A percentile compares a stretch with the other conserved stretches of the same genome.
These are phyloP conservation scores for Eutypa lata DNA, from an alignment of 2,329 filamentous ascomycete species.

Conservation along the genomic window DNA sequence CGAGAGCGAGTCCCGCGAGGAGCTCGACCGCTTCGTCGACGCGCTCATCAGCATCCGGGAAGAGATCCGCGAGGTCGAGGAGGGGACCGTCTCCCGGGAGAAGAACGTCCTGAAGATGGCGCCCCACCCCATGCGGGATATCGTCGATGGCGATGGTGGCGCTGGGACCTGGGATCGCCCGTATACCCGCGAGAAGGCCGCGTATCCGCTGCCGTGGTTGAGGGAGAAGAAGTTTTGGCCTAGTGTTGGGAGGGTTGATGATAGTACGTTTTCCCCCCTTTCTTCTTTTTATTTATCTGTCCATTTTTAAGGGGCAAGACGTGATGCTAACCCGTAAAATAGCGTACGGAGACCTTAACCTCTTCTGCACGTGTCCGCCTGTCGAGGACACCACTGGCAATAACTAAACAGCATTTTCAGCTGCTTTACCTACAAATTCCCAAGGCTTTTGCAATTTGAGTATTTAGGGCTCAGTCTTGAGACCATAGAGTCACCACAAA, in stretches of 20 bases:
- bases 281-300: not conserved
- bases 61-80: slow-evolving; percentile 82
- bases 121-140: slow-evolving; percentile 80
- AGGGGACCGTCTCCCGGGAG: slow-evolving; percentile 69
- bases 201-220: slow-evolving; percentile 79
- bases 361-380: slow-evolving; percentile 92
- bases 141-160: slow-evolving; percentile 61
- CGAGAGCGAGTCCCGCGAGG: slow-evolving; percentile 86
- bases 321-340: not conserved
- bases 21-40: slow-evolving; percentile 91
- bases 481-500: too few species aligned
- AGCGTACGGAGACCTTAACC: slow-evolving; percentile 88
- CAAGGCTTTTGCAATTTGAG: not conserved
- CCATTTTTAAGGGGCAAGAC: not conserved
- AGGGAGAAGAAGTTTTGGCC: slow-evolving; percentile 99
- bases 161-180: slow-evolving; percentile 71
- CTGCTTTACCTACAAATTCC: not conserved
- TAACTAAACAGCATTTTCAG: not conserved
- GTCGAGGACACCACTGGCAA: slow-evolving; percentile 61
- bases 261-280: slow-evolving; percentile 57
- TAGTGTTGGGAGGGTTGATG: slow-evolving; percentile 78
- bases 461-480: too few species aligned
- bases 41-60: slow-evolving; percentile 81
- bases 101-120: slow-evolving; percentile 86
- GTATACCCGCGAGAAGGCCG: slow-evolving; percentile 78